A percentile compares a stretch with the other conserved stretches of the same genome.
phyloP scores from a whole-genome alignment of 805 yeast species.

The Candida arabinofermentans region DNA sequence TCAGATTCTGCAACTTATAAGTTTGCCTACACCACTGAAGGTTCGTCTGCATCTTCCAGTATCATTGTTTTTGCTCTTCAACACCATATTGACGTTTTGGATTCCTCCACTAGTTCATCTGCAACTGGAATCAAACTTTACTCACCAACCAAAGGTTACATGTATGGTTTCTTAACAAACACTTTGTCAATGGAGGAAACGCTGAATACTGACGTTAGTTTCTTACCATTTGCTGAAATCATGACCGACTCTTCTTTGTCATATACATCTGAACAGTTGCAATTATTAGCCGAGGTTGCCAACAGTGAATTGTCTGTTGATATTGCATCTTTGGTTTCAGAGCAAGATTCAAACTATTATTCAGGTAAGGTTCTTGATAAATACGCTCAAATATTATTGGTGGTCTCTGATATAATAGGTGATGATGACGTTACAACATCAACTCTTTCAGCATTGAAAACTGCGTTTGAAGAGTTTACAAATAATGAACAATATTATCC shows the following conservation, averaged over 20 bases:
- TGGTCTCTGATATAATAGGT: slow-evolving; percentile 42
- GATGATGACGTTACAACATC: slow-evolving; percentile 44
- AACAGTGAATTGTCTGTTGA: slow-evolving; percentile 41
- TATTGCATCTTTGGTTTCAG: slow-evolving; percentile 37
- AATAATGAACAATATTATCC: slow-evolving; percentile 44
- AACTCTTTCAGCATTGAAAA: slow-evolving; percentile 42
- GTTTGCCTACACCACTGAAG: slow-evolving; percentile 38
- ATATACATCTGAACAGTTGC: slow-evolving; percentile 42
- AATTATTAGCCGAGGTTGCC: slow-evolving; percentile 41
- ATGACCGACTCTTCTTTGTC: slow-evolving; percentile 17
- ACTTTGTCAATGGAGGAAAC: slow-evolving; percentile 35
- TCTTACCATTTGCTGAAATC: slow-evolving; percentile 51
- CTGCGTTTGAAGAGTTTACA: slow-evolving; percentile 40
- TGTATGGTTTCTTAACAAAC: slow-evolving; percentile 40
- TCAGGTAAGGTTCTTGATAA: slow-evolving; percentile 54
- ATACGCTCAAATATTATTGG: slow-evolving; percentile 52
- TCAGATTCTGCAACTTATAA: slow-evolving; percentile 35
- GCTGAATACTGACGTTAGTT: slow-evolving; percentile 36
- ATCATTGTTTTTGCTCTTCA: slow-evolving; percentile 45
- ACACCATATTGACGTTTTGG: slow-evolving; percentile 41
- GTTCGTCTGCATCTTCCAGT: slow-evolving; percentile 39
- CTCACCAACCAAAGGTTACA: slow-evolving; percentile 44
- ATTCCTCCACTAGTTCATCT: slow-evolving; percentile 16
- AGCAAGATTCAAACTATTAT: slow-evolving; percentile 41
- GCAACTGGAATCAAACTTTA: slow-evolving; percentile 35